Evolutionary conservation across 495 filamentous ascomycete species (phyloP).

Genomic region (Neurospora cerealis): DNA sequence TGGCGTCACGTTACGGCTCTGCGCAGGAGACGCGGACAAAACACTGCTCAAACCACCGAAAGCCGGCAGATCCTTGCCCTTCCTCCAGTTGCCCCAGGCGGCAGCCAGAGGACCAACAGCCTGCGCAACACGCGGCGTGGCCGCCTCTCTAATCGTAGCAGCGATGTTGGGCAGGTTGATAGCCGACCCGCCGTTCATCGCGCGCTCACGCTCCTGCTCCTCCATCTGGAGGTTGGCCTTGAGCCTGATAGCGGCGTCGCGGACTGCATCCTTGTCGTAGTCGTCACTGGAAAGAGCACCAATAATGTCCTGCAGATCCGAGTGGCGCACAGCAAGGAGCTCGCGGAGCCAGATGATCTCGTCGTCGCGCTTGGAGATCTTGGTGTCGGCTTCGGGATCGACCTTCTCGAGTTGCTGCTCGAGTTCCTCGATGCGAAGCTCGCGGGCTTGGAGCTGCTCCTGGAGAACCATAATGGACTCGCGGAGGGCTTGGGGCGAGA

Average conservation of each 20-base stretch:
- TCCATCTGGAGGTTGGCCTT: conserved; percentile 97
- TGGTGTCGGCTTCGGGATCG: conserved; percentile 63
- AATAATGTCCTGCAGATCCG: conserved; percentile 89
- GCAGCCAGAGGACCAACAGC: conserved; percentile 69
- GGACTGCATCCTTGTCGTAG: conserved; percentile 65
- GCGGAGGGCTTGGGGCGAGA: conserved; percentile 85
- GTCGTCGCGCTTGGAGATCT: conserved; percentile 81
- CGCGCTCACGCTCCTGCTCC: conserved; percentile 75
- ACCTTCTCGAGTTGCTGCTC: conserved; percentile 57
- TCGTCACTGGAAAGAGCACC: conserved; percentile 59
- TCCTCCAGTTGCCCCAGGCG: conserved; percentile 63
- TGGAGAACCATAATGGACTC: conserved; percentile 95
- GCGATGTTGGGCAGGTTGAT: conserved; percentile 45
- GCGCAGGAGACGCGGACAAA: conserved; percentile 26
- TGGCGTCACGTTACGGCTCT: conserved; percentile 43
- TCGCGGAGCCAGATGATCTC: conserved; percentile 95
- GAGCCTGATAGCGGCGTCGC: conserved; percentile 84
- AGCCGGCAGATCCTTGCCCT: conserved; percentile 58
- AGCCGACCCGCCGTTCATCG: conserved; percentile 46
- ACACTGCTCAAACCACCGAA: conserved; percentile 28
- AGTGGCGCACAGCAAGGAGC: conserved; percentile 77
- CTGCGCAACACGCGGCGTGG: conserved; percentile 68
- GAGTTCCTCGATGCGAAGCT: conserved; percentile 76
- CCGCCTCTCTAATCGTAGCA: conserved; percentile 44
- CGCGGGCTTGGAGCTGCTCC: conserved; percentile 90